Percentiles rank a stretch among this genome's conserved stretches.
These are phyloP conservation scores for Plasmodium vinckei DNA, from an alignment of 169 alveolate genomes.

Conservation along the genomic window DNA sequence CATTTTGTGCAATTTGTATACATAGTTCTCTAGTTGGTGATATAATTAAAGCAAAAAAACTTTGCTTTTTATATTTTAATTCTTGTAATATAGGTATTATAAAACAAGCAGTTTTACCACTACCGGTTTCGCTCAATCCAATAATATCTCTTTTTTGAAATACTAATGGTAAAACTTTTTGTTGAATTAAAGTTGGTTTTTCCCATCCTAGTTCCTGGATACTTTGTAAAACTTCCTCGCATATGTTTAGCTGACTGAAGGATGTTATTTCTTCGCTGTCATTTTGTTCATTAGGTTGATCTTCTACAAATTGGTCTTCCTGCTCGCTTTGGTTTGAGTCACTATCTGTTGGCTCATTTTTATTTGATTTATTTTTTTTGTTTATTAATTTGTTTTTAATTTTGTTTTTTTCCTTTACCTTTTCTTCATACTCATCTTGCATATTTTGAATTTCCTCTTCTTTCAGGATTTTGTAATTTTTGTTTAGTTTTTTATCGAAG, in stretches of 20 bases:
- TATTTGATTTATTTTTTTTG: slow-evolving; percentile 11
- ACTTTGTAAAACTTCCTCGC: slow-evolving; percentile 95
- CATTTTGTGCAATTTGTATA: slow-evolving; percentile 97
- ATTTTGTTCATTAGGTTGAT: too few species aligned
- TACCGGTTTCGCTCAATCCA: slow-evolving; percentile 99
- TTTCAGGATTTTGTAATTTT: slow-evolving; percentile 49
- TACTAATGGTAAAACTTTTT: slow-evolving; percentile 93
- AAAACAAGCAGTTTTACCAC: slow-evolving; percentile 95
- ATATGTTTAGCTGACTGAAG: slow-evolving; percentile 94
- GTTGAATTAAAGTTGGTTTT: slow-evolving; percentile 96
- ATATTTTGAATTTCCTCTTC: slow-evolving; percentile 30
- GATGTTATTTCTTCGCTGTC: slow-evolving; percentile 77
- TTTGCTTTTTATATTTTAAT: slow-evolving; percentile 90
- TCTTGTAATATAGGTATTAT: slow-evolving; percentile 96
- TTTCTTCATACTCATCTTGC: slow-evolving; percentile 71
- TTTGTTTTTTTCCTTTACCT: slow-evolving; percentile 23
- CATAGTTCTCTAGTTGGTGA: slow-evolving; percentile 99
- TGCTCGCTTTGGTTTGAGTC: background rate
- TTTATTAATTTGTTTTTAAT: background rate
- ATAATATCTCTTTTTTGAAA: slow-evolving; percentile 96
- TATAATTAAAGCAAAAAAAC: slow-evolving; percentile 92
- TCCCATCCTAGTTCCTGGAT: slow-evolving; percentile 92
- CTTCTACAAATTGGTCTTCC: background rate
- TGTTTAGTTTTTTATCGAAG: slow-evolving; percentile 53
- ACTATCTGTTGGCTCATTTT: background rate